Conservation (phyloP, 306 rosid species). For the Aeschynomene evenia region DNA sequence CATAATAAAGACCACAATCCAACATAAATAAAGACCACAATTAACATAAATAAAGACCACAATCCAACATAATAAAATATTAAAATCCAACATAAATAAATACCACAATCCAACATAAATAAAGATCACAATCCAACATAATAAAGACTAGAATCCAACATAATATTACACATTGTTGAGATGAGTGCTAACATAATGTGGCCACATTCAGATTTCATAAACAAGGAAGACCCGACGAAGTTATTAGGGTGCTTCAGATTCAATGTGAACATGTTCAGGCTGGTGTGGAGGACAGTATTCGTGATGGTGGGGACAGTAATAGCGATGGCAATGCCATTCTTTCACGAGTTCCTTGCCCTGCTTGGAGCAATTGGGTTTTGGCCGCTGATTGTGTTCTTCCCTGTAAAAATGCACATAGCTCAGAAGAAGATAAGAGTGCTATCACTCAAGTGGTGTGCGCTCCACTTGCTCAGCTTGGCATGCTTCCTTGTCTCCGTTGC, state of each 20-base stretch:
- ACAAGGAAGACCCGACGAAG: conserved; percentile 24
- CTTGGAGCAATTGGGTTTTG: conserved; percentile 69
- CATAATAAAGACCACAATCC: no score
- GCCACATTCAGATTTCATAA: conserved; percentile 50
- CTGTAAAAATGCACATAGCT: conserved; percentile 58
- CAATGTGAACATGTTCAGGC: conserved; percentile 42
- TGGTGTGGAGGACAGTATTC: conserved; percentile 53
- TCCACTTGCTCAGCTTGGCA: conserved; percentile 43
- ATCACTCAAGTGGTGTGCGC: conserved; percentile 42
- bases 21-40: no score
- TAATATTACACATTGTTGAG: conserved; percentile 49
- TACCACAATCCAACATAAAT: no score
- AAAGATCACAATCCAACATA: no score
- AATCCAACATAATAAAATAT: no score
- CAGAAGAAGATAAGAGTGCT: conserved; percentile 35
- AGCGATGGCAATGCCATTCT: conserved; percentile 57
- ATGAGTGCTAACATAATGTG: conserved; percentile 42
- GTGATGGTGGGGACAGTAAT: conserved; percentile 34
- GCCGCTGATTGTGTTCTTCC: conserved; percentile 62
- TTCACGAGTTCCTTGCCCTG: conserved; percentile 57
- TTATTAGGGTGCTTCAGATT: conserved; percentile 12
- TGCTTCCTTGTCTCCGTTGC: conserved; percentile 45
- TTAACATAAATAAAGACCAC: no score
- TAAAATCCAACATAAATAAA: no score
- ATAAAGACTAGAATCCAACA: no score